Conservation (phyloP, 495 filamentous ascomycete genomes). For the Trypethelium eluteriae region DNA sequence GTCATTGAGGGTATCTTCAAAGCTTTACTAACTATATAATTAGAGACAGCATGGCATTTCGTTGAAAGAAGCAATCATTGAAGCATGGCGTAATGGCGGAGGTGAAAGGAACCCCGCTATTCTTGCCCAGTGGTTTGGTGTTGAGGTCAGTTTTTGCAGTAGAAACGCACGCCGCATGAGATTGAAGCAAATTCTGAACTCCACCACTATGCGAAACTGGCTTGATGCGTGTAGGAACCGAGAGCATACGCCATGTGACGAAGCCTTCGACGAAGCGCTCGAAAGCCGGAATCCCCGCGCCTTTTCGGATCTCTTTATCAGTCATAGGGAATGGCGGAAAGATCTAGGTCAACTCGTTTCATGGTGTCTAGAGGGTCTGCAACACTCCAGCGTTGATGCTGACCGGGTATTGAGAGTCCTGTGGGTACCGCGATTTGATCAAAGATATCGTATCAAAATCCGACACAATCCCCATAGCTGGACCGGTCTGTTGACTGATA, state of each 20-base stretch:
- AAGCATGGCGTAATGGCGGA: constrained; percentile 14
- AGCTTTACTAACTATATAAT: neutral
- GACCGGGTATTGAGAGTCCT: constrained; percentile 12
- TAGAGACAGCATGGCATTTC: constrained; percentile 13
- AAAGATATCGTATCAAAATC: constrained; percentile 14
- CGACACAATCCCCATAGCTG: constrained; percentile 16
- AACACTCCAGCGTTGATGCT: constrained; percentile 13
- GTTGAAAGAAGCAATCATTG: constrained; percentile 17
- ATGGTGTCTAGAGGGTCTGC: constrained; percentile 17
- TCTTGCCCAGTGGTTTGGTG: constrained; percentile 18
- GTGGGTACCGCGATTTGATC: constrained; percentile 12
- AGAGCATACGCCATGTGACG: neutral
- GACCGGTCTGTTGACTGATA: constrained; percentile 15
- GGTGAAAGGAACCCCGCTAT: constrained; percentile 16
- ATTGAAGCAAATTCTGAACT: constrained; percentile 15
- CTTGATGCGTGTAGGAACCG: constrained; percentile 15
- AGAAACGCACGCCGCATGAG: constrained; percentile 14
- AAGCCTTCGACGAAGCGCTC: constrained; percentile 19
- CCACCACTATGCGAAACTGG: constrained; percentile 17
- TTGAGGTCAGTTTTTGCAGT: constrained; percentile 17
- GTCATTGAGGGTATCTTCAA: neutral
- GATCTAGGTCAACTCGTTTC: constrained; percentile 16
- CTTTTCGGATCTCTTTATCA: constrained; percentile 16
- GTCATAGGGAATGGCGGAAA: constrained; percentile 14
- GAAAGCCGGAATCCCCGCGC: constrained; percentile 11